Evolutionary conservation across 805 yeast genomes (phyloP).

Genomic region (Suhomyces canberraensis): DNA sequence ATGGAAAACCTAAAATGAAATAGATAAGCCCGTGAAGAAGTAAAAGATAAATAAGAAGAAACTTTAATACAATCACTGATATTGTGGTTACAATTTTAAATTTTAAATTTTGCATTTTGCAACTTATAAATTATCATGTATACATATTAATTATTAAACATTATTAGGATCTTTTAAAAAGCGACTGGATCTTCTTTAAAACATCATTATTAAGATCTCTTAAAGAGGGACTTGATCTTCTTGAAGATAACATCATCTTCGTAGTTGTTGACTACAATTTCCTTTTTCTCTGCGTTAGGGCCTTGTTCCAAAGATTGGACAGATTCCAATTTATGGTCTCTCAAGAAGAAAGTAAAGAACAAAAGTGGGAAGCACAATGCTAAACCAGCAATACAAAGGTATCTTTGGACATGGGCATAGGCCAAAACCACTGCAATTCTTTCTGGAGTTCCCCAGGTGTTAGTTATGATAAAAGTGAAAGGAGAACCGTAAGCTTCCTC

Average conservation of each 20-base stretch:
- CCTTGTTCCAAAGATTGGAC: slow-evolving; percentile 28
- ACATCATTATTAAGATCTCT: not conserved
- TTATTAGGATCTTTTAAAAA: too few species aligned
- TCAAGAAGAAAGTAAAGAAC: slow-evolving; percentile 43
- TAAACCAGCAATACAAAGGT: slow-evolving; percentile 54
- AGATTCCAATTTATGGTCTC: slow-evolving; percentile 47
- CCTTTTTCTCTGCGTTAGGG: slow-evolving; percentile 11
- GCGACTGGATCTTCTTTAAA: too few species aligned
- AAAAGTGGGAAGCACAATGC: slow-evolving; percentile 55
- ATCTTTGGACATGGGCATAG: slow-evolving; percentile 57
- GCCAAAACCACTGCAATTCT: slow-evolving; percentile 56
- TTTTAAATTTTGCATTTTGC: too few species aligned
- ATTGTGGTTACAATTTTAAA: too few species aligned
- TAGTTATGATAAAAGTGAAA: slow-evolving; percentile 41
- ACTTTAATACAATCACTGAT: too few species aligned
- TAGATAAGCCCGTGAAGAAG: too few species aligned
- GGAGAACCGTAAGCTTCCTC: slow-evolving; percentile 52
- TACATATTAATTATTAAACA: too few species aligned
- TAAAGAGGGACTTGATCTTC: slow-evolving; percentile 12
- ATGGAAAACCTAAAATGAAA: too few species aligned
- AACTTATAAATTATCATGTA: too few species aligned
- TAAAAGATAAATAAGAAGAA: too few species aligned
- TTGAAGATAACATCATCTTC: slow-evolving; percentile 20
- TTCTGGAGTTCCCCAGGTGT: slow-evolving; percentile 63
- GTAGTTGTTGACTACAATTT: slow-evolving; percentile 21